A percentile compares a stretch with the other conserved stretches of the same genome.
These are phyloP conservation scores for Tolypocladium endophyticum DNA, from an alignment of 2,329 filamentous ascomycete species.

Conservation along the genomic window DNA sequence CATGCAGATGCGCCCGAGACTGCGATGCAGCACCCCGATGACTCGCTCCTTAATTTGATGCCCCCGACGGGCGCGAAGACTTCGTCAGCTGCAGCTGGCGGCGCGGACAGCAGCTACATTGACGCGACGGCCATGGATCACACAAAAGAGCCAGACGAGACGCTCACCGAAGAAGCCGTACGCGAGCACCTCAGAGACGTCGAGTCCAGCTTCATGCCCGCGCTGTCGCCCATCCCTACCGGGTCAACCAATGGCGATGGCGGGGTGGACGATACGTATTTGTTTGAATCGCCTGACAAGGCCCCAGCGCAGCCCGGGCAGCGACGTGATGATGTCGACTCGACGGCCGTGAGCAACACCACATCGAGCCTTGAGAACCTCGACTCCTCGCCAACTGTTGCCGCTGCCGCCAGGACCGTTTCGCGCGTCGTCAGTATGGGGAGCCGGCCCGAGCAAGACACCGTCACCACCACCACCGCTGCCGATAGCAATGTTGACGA, in stretches of 20 bases:
- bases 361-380: constrained; percentile 43
- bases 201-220: constrained; percentile 54
- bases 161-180: constrained; percentile 41
- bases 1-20: not conserved
- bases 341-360: constrained; percentile 25
- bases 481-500: constrained; percentile 14
- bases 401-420: constrained; percentile 41
- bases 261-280: constrained; percentile 47
- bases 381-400: constrained; percentile 46
- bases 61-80: constrained; percentile 10
- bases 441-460: constrained; percentile 15
- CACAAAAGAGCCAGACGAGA: constrained; percentile 28
- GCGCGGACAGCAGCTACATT: constrained; percentile 28
- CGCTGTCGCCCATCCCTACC: constrained; percentile 43
- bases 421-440: constrained; percentile 40
- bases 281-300: constrained; percentile 39
- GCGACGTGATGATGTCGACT: constrained; percentile 7
- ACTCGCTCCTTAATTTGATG: constrained; percentile 5
- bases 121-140: constrained; percentile 27
- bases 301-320: constrained; percentile 13
- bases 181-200: constrained; percentile 50
- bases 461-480: not conserved
- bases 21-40: constrained; percentile 2
- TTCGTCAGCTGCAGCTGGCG: constrained; percentile 4
- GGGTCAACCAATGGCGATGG: constrained; percentile 24